A percentile compares a stretch with the other conserved stretches of the same genome.
Conservation (phyloP, 306 rosid genomes). For the Pyrus communis region DNA sequence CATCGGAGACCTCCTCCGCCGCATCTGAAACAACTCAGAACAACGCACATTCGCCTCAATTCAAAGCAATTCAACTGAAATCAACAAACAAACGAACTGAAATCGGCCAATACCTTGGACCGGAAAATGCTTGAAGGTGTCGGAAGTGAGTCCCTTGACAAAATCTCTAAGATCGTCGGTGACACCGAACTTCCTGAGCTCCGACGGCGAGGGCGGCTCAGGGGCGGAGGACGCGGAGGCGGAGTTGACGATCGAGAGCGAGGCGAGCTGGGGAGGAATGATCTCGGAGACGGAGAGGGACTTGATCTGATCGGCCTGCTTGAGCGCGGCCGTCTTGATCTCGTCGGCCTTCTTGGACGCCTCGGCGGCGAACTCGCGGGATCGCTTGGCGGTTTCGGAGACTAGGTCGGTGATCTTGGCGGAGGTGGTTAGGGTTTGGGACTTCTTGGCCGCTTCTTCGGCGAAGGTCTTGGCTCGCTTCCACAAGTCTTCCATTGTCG, state of each 20-base stretch:
- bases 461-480: conserved; percentile 82
- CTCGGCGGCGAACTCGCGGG: conserved; percentile 88
- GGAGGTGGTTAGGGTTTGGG: conserved; percentile 52
- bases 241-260: conserved; percentile 28
- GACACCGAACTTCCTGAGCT: conserved; percentile 57
- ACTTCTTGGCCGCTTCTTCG: conserved; percentile 87
- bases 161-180: conserved; percentile 80
- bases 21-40: conserved; percentile 47
- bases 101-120: conserved; percentile 45
- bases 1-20: conserved; percentile 49
- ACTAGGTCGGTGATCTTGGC: conserved; percentile 74
- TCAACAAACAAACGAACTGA: background rate
- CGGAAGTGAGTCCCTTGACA: conserved; percentile 80
- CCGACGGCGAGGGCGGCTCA: conserved; percentile 25
- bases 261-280: conserved; percentile 63
- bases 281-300: conserved; percentile 60
- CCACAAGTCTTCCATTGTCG: conserved; percentile 81
- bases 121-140: conserved; percentile 77
- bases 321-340: conserved; percentile 71
- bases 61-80: background rate
- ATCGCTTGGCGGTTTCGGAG: conserved; percentile 86
- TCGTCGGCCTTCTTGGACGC: conserved; percentile 89
- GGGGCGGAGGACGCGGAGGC: conserved; percentile 15
- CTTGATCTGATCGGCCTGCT: conserved; percentile 84
- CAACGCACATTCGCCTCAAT: conserved; percentile 3